These are phyloP conservation scores for Lentinus polychrous DNA, from an alignment of 1,284 basidiomycete genomes.

Conservation along the genomic window DNA sequence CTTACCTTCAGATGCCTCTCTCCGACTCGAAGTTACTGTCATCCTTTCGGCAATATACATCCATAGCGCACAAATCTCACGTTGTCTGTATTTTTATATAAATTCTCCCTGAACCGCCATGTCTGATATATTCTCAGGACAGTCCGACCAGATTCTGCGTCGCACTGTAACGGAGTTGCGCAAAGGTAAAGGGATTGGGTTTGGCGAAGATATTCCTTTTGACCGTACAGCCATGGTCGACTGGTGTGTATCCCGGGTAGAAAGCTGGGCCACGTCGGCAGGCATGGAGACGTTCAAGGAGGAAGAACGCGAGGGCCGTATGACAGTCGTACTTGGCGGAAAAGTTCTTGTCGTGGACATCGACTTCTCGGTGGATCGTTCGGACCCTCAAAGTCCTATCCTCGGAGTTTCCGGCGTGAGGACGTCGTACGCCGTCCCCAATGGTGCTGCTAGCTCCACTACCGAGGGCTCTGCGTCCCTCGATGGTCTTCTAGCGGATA, in stretches of 20 bases:
- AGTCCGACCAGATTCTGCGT: conserved; percentile 47
- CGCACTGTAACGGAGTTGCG: conserved; percentile 38
- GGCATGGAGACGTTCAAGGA: conserved; percentile 73
- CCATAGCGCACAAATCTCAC: conserved; percentile 41
- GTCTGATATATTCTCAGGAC: conserved; percentile 16
- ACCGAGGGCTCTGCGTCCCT: conserved; percentile 49
- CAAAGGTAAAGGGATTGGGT: conserved; percentile 37
- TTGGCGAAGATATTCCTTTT: conserved; percentile 56
- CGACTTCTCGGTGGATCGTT: conserved; percentile 45
- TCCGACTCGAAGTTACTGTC: conserved; percentile 61
- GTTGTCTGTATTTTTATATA: conserved; percentile 30
- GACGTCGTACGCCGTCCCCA: conserved; percentile 64
- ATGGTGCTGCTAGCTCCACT: conserved; percentile 30
- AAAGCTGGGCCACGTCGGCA: conserved; percentile 50
- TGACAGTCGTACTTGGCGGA: conserved; percentile 59
- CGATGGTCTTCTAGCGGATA: conserved; percentile 52
- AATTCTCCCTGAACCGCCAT: conserved; percentile 9
- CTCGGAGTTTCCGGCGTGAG: conserved; percentile 51
- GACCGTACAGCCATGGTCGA: conserved; percentile 36
- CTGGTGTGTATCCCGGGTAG: conserved; percentile 52
- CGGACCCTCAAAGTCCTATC: conserved; percentile 27
- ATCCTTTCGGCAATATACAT: conserved; percentile 54
- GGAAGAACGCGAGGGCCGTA: conserved; percentile 37
- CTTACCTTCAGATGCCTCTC: conserved; percentile 41
- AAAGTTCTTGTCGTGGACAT: conserved; percentile 74